Percentiles rank a stretch among this genome's conserved stretches.
Evolutionary conservation across 352 stramenopile species (phyloP).

Genomic region (Thraustochytrium sp.): DNA sequence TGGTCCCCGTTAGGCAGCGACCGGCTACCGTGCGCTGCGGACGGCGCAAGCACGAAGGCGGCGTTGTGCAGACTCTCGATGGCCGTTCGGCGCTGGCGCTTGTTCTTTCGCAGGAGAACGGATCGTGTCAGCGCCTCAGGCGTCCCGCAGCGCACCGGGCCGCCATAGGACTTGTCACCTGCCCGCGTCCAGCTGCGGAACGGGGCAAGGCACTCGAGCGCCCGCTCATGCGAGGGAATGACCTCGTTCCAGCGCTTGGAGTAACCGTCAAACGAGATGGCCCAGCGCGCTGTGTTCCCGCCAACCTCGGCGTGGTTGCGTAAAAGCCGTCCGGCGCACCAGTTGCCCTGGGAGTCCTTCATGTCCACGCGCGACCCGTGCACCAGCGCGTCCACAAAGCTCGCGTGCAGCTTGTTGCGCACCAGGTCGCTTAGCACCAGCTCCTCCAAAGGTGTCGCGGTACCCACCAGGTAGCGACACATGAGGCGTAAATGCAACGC

Average conservation of each 20-base stretch:
- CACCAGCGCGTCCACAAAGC: background rate
- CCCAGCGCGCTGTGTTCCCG: background rate
- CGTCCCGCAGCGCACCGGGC: background rate
- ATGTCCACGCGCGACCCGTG: background rate
- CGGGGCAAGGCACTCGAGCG: background rate
- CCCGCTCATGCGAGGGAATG: background rate
- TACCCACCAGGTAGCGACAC: background rate
- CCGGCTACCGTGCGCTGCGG: background rate
- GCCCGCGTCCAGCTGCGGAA: background rate
- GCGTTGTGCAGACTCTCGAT: background rate
- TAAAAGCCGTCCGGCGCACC: background rate
- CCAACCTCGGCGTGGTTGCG: background rate
- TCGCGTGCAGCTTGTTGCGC: background rate
- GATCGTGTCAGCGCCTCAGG: background rate
- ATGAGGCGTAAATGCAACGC: background rate
- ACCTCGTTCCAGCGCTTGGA: background rate
- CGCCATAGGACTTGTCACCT: background rate
- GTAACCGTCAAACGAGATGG: background rate
- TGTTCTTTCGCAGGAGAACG: background rate
- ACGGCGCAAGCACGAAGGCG: background rate
- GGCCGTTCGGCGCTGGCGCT: background rate
- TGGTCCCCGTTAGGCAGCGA: background rate
- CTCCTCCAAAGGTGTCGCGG: background rate
- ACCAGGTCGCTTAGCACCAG: background rate
- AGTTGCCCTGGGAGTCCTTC: background rate